Base-by-base conservation (phyloP, 2,329 filamentous ascomycete species). In the Pseudogymnoascus sp. region DNA sequence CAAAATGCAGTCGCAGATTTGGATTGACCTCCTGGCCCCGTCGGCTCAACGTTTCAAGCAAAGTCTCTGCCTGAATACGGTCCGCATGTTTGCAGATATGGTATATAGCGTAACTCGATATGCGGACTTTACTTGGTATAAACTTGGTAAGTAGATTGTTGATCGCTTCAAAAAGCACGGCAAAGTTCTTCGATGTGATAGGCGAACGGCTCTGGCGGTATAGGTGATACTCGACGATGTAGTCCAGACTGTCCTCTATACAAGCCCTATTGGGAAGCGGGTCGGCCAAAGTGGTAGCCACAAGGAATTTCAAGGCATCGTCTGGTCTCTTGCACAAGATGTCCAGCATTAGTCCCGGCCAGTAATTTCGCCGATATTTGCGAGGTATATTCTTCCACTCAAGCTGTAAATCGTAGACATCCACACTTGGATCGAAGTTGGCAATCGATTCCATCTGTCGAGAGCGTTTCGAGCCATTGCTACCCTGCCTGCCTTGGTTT, bases 1-100 rank as follows among this genome's bases (percentile, higher is more conserved):
- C 65, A 62, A 73, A 69, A 16, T 73, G 68, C 23, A 72, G 62
- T 5, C 72, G 65, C 5, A 68, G 70, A 23, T 70, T 66, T 11
- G 60, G 34, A 62, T 63, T 62, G 23, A 72, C 31, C 4, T 63
- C 65, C 16, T 72, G 67, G 4, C 64, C 63, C 18, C 63, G 21
- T 1, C 62, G 31, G 14, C 60, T 60, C 21, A 73, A 49, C 12
- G 59, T 63, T 14, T 62, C 25, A 59, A 69, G 72, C n/a, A 72
- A 64, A 5, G 42, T 53, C 46, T 60, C 65, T 38, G 36, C 9
- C 38, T 60, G 59, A 38, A 25, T 14, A 40, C 38, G 59, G 34
- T 40, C 18, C 6, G 59, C 18, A 25, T 60, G 36, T 28, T 42
- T 60, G 36, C 34, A 60, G 14, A 60, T n/a, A 16, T 60, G 18